A percentile compares a stretch with the other conserved stretches of the same genome.
Evolutionary conservation across 352 stramenopile genomes (phyloP).

Genomic region (Phytophthora macrochlamydospora): DNA sequence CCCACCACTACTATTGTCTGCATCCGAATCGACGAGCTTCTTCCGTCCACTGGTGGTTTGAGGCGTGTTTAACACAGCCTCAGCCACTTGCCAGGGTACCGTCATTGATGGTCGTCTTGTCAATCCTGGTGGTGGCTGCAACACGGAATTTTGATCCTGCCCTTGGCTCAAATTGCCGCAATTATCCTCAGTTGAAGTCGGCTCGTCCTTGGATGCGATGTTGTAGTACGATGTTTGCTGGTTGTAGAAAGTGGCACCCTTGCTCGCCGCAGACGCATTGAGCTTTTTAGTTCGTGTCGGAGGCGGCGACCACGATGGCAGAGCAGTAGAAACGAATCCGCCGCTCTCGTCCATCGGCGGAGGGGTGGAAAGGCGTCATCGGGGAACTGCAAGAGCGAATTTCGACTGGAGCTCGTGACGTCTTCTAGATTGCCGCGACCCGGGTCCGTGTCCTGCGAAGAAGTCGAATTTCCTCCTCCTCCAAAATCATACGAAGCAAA

Average conservation of each 20-base stretch:
- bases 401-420: slow-evolving; percentile 18
- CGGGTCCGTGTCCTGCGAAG: slow-evolving; percentile 57
- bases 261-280: slow-evolving; percentile 40
- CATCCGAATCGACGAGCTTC: slow-evolving; percentile 65
- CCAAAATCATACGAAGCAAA: slow-evolving; percentile 51
- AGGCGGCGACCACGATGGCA: slow-evolving; percentile 86
- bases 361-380: slow-evolving; percentile 80
- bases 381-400: slow-evolving; percentile 54
- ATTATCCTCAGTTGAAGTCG: slow-evolving; percentile 17
- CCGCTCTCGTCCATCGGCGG: slow-evolving; percentile 69
- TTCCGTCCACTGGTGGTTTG: slow-evolving; percentile 74
- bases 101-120: slow-evolving; percentile 84
- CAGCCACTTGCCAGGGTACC: slow-evolving; percentile 84
- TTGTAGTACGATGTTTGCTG: slow-evolving; percentile 78
- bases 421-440: slow-evolving; percentile 29
- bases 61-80: slow-evolving; percentile 81
- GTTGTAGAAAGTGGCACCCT: slow-evolving; percentile 61
- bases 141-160: slow-evolving; percentile 71
- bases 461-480: slow-evolving; percentile 47
- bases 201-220: slow-evolving; percentile 68
- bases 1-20: slow-evolving; percentile 30
- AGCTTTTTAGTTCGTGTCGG: slow-evolving; percentile 74
- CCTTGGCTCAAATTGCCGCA: slow-evolving; percentile 12
- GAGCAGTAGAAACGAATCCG: slow-evolving; percentile 61
- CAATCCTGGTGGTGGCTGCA: slow-evolving; percentile 71